Evolutionary conservation across 768 basidiomycete genomes (phyloP), one percentile per base, ranked within the genome.

Genomic region (Rhodosporidiobolus odoratus): DNA sequence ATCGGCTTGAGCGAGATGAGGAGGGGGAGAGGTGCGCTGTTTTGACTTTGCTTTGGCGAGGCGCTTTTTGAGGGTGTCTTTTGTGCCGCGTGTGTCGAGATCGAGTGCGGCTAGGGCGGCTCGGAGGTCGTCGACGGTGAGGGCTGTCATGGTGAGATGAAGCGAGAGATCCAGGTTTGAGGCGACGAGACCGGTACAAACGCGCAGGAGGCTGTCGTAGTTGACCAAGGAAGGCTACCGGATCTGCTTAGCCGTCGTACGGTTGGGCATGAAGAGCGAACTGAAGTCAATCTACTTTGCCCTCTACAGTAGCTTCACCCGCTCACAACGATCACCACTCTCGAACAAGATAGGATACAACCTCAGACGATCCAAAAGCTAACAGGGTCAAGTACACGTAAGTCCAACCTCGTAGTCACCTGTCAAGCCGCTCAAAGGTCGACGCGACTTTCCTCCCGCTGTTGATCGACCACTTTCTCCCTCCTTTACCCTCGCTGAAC

Each of bases 51-150:
- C 54, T 56, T 40, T 43, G 35, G 25, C 35, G 41, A 78, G 78
- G 45, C 72, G 80, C 76, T 77, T 77, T 52, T 77, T 79, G 19
- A 82, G 74, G 3, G 78, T 79, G 54, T 79, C 78, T 59, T 81
- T 81, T 72, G 79, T 80, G 2, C 82, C 82, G 43, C 79, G 76
- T 1, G 78, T 74, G 54, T 80, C 78, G 34, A 82, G 74, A 0
- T 76, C 75, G 38, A 80, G 76, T 1, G 70, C 74, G 4, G 58
- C 73, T 38, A 82, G 76, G 5, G 77, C 74, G 6, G 64, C 72
- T 9, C 76, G 59, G 23, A 81, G 71, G 48, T 80, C 75, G 17
- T 74, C 76, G 16, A 81, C 77, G 5, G 63, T 60, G n/a, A 47
- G 52, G 4, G 38, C 21, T 4, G 47, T 15, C 57, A 62, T 48